These are phyloP conservation scores for Scutellaria galericulata DNA, from an alignment of 257 asterid species.

Conservation along the genomic window DNA sequence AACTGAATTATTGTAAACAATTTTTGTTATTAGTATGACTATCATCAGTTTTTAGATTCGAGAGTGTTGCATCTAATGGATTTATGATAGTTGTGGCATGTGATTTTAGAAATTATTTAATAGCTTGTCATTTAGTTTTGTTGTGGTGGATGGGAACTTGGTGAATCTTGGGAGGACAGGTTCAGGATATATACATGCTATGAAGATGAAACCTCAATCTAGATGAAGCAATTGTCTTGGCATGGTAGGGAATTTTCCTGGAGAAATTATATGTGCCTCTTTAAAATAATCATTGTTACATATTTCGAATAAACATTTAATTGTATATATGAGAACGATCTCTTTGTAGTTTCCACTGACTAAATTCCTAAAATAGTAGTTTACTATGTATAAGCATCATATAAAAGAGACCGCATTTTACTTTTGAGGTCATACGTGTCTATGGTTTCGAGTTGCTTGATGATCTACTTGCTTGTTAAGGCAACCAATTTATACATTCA, in stretches of 20 bases:
- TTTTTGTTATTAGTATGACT: background rate
- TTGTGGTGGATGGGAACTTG: background rate
- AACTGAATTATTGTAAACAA: no score
- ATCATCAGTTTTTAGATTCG: background rate
- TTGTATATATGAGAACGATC: background rate
- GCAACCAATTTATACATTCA: background rate
- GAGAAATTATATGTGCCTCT: background rate
- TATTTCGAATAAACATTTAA: background rate
- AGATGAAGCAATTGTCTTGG: background rate
- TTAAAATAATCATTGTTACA: background rate
- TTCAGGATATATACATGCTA: background rate
- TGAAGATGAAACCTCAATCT: background rate
- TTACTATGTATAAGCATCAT: background rate
- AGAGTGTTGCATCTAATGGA: background rate
- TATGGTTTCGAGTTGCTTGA: background rate
- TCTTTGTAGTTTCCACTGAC: slow-evolving; percentile 6
- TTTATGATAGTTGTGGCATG: background rate
- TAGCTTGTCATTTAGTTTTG: background rate
- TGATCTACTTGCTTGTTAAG: background rate
- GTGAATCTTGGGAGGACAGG: background rate
- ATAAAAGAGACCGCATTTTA: background rate
- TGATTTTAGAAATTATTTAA: background rate
- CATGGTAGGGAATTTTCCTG: background rate
- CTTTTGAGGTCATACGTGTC: background rate
- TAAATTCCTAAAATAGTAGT: background rate